Base-by-base conservation (phyloP, 768 basidiomycete species). In the Omphalotus guepiniiformis region DNA sequence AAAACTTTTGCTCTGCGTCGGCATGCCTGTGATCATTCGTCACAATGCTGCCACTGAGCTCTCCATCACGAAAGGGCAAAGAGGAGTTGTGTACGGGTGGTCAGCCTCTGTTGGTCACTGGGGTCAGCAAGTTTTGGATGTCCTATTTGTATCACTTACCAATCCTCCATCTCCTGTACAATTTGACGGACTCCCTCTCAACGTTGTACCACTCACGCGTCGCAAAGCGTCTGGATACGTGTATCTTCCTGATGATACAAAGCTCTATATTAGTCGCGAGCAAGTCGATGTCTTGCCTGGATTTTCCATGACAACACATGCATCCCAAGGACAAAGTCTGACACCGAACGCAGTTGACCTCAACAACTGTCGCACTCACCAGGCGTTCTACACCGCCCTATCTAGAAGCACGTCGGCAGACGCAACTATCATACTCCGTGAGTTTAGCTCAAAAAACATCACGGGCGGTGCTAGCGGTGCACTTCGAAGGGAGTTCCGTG, bases 31-130 rank as follows among this genome's bases (percentile, higher is more conserved):
- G 2, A 63, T 67, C 52, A 61, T 67, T 12, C 34, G 57, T 27
- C 29, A 59, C 32, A 68, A 67, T 53, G 40, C 49, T 47, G 67
- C 66, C 2, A 67, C 67, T 6, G 61, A 65, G 35, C 41, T 65
- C 15, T 58, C 60, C 40, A 66, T 69, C 3, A 68, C 65, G 2
- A 66, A 64, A 47, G 68, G 67, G 1, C 63, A 66, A 49, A 61
- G 66, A 54, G 69, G 50, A 1, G 47, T 36, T 27, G 64, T 69
- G 1, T 40, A 45, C 47, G 63, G 58, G 13, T 71, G 68, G 69
- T 35, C 59, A 19, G 38, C 43, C 12, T 21, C n/a, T 6, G 26
- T 32, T 13, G 57, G 63, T 1, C 19, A 47, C 1, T 13, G 40
- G n/a, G 58, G 57, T 12, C 55, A 62, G 30, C n/a, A 13, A 15